A percentile compares a stretch with the other conserved stretches of the same genome.
phyloP scores from a whole-genome alignment of 352 stramenopile genomes.

The Phytopythium cucurbitacearum region DNA sequence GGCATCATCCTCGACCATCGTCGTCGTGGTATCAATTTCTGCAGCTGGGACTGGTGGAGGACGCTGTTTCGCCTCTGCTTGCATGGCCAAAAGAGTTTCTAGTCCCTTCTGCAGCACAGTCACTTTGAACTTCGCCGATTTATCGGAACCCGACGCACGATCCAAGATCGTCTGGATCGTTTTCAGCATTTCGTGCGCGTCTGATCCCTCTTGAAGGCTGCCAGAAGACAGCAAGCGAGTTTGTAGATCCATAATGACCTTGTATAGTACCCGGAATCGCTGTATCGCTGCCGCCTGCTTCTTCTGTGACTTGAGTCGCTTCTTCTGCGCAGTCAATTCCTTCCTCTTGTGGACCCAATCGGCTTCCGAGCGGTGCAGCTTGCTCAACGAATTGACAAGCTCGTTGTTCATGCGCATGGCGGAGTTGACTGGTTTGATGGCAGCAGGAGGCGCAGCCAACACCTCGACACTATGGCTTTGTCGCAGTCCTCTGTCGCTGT shows the following conservation, averaged over 20 bases:
- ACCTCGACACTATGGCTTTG: too few species aligned
- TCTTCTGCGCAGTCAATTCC: constrained; percentile 3
- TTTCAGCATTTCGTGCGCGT: neutral
- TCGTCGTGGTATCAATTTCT: too few species aligned
- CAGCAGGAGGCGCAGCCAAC: too few species aligned
- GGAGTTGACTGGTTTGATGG: too few species aligned
- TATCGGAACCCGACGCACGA: neutral
- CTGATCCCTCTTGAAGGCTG: neutral
- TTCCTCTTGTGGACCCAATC: constrained; percentile 1
- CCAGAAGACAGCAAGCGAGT: neutral
- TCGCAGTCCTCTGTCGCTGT: too few species aligned
- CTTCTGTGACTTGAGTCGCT: neutral
- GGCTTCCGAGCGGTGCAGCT: constrained; percentile 1
- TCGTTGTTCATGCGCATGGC: constrained; percentile 7
- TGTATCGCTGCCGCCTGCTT: neutral
- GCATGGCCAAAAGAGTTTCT: neutral
- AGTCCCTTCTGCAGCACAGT: constrained; percentile 3
- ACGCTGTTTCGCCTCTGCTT: neutral
- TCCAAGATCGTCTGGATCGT: constrained; percentile 1
- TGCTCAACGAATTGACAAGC: neutral
- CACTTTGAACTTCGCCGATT: neutral
- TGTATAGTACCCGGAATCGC: neutral
- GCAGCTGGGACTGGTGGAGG: too few species aligned
- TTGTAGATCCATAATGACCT: constrained; percentile 1
- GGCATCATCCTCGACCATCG: too few species aligned